A percentile compares a stretch with the other conserved stretches of the same genome.
phyloP scores from a whole-genome alignment of 257 asterid species.

The Nemophila menziesii region DNA sequence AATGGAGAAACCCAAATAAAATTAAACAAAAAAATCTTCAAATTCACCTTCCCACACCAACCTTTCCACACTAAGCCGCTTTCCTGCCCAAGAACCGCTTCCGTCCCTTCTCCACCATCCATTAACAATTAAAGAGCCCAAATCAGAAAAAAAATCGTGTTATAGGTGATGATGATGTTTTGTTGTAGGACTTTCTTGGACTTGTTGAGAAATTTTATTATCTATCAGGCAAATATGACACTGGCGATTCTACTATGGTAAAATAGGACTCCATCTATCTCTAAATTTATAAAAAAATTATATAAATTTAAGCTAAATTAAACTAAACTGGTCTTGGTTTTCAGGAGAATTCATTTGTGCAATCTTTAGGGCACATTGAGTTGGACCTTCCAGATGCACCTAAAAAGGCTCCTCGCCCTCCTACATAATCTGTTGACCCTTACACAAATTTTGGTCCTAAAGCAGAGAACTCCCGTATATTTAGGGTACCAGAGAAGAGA shows the following conservation, averaged over 20 bases:
- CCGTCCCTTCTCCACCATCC: too few relatives aligned
- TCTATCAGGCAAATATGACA: constrained; percentile 75
- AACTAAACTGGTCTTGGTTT: constrained; percentile 10
- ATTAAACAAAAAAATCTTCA: too few relatives aligned
- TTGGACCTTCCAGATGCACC: constrained; percentile 89
- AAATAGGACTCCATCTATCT: constrained; percentile 1
- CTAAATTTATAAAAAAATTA: not conserved
- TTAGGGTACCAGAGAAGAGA: constrained; percentile 78
- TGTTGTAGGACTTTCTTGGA: constrained; percentile 89
- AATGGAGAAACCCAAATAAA: too few relatives aligned
- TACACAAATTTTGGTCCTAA: constrained; percentile 76
- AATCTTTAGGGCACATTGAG: constrained; percentile 58
- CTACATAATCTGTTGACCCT: constrained; percentile 56
- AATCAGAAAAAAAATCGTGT: too few relatives aligned
- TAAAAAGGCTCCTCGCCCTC: constrained; percentile 88
- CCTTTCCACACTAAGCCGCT: too few relatives aligned
- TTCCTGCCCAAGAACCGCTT: too few relatives aligned
- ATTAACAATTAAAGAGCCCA: too few relatives aligned
- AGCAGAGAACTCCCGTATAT: constrained; percentile 81
- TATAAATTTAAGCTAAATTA: not conserved
- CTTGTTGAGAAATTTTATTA: constrained; percentile 85
- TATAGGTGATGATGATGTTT: too few relatives aligned
- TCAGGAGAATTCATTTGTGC: constrained; percentile 93
- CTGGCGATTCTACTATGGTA: constrained; percentile 94
- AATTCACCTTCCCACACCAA: too few relatives aligned